These are phyloP conservation scores for Cicer bijugum DNA, from an alignment of 306 rosid species.

Conservation along the genomic window DNA sequence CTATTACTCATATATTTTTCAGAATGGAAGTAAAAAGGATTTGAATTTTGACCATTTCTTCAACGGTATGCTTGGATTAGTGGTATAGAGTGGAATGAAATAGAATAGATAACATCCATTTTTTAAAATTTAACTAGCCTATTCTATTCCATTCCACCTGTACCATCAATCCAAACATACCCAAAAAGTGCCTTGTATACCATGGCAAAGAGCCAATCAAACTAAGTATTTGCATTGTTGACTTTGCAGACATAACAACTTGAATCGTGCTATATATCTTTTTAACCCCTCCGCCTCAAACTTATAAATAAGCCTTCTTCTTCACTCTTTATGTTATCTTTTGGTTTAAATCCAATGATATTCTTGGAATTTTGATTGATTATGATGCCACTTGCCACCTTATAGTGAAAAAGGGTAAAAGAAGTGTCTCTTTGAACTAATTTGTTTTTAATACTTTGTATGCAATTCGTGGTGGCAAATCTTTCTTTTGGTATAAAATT, in stretches of 20 bases:
- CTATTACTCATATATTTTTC: not conserved
- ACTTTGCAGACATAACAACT: not conserved
- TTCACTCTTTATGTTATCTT: not conserved
- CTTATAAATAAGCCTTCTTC: not conserved
- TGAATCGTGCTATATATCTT: not conserved
- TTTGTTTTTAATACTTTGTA: not conserved
- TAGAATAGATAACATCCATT: too few species aligned
- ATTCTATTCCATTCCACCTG: too few species aligned
- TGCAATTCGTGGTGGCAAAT: not conserved
- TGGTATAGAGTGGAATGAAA: too few species aligned
- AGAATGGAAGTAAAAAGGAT: not conserved
- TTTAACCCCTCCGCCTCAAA: not conserved
- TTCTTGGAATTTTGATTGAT: constrained; percentile 8
- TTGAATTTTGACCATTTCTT: not conserved
- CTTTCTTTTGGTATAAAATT: not conserved
- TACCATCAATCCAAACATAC: too few species aligned
- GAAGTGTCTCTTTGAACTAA: not conserved
- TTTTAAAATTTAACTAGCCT: too few species aligned
- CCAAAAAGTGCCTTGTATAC: not conserved
- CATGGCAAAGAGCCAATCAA: not conserved
- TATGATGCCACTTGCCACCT: not conserved
- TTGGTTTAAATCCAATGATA: not conserved
- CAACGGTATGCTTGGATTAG: too few species aligned
- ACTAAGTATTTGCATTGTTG: not conserved
- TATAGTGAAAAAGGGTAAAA: not conserved